Conservation (phyloP, 163 green algal species). For the Chlamydomonas reinhardtii region DNA sequence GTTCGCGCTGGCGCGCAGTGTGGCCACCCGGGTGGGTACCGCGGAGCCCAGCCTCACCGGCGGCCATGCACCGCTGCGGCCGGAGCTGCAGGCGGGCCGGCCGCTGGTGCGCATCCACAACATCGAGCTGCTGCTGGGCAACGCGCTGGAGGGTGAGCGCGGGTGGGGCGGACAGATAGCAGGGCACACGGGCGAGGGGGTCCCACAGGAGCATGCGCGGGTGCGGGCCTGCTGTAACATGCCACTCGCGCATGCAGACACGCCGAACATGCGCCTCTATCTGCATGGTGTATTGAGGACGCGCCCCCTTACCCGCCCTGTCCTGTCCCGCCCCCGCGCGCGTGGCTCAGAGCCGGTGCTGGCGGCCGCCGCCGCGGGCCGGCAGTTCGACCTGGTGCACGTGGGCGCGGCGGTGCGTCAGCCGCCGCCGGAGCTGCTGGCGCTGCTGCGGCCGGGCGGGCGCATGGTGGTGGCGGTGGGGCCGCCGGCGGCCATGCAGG, state of each 20-base stretch:
- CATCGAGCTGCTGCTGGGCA: slow-evolving; percentile 55
- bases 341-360: slow-evolving; percentile 35
- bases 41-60: background rate
- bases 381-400: slow-evolving; percentile 89
- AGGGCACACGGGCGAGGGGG: no score
- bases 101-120: slow-evolving; percentile 14
- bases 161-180: no score
- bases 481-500: slow-evolving; percentile 62
- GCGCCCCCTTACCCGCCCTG: no score
- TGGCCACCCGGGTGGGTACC: background rate
- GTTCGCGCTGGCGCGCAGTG: background rate
- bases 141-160: slow-evolving; percentile 50
- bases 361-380: slow-evolving; percentile 25
- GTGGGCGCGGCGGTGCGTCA: slow-evolving; percentile 85
- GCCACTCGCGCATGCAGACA: no score
- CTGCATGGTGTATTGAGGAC: no score
- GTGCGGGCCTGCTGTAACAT: no score
- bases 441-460: slow-evolving; percentile 80
- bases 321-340: no score
- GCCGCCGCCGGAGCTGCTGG: slow-evolving; percentile 77
- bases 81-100: no score
- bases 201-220: no score
- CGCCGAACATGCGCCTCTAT: no score
- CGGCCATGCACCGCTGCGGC: no score
- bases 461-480: slow-evolving; percentile 90